Base-by-base conservation (phyloP, 2,329 filamentous ascomycete genomes). In the Dactylellina sp. region DNA sequence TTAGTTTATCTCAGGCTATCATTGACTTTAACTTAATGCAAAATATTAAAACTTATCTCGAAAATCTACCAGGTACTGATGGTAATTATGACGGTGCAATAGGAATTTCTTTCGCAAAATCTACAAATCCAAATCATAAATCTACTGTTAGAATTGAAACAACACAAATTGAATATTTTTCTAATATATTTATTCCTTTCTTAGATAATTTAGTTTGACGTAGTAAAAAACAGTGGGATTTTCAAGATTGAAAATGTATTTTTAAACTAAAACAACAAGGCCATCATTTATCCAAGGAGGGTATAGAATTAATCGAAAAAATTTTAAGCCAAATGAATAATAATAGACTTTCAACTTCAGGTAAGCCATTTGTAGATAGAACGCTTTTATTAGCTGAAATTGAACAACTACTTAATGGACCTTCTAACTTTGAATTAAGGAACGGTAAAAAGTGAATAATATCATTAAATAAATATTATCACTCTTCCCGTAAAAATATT, bases 391-490 rank as follows among this genome's bases (percentile, higher is more conserved):
- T 60, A 44, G 14, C 39, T 44, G 37, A 60, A 60, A 44, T 60
- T 18, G 37, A 44, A 39, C 28, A 44, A 60, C 49, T 60, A 44
- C 55, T 60, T 60, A 60, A 44, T 60, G 28, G 37, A 60, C 55
- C 55, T 60, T 60, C 55, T 60, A 60, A 60, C 18, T 60, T 60
- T 39, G 37, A 60, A 40, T 60, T 40, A 60, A 60, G 50, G 50
- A 60, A 60, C 42, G 55, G 55, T 40, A 60, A 60, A 60, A 60
- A 40, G 16, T 60, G 37, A 28, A 49, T 60, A 60, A 60, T 40
- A 40, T 60, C 55, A 22, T 60, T 60, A 60, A 60, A 60, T 60
- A 60, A 40, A 60, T 60, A 60, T 60, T 60, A 60, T 44, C 37
- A 60, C 25, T 56, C 50, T 56, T 56, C 50, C 37, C 50, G 50